These are phyloP conservation scores for Pseudogymnoascus pannorum DNA, from an alignment of 2,329 filamentous ascomycete genomes.

Conservation along the genomic window DNA sequence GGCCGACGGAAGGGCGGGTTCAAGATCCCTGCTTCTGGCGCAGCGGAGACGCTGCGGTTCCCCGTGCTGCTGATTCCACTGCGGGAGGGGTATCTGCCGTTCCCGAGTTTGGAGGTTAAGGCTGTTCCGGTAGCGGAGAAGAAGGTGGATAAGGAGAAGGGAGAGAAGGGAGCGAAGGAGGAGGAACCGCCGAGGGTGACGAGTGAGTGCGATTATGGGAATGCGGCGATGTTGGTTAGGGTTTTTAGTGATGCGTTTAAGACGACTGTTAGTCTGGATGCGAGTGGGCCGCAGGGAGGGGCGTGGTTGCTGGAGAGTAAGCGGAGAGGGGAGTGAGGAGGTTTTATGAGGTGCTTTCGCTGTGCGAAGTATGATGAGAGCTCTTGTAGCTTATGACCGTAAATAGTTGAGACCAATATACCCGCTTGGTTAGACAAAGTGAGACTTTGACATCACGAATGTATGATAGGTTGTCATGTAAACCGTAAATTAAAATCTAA, in stretches of 20 bases:
- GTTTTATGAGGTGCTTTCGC: neutral
- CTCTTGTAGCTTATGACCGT: neutral
- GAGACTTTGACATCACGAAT: neutral
- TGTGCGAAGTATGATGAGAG: neutral
- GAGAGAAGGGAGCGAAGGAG: constrained; percentile 16
- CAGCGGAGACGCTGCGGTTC: constrained; percentile 45
- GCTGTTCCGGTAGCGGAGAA: constrained; percentile 38
- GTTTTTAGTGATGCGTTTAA: constrained; percentile 64
- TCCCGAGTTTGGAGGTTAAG: constrained; percentile 73
- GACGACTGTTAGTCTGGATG: constrained; percentile 67
- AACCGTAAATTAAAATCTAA: neutral
- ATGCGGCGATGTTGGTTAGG: constrained; percentile 67
- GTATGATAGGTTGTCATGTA: neutral
- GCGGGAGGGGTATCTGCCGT: constrained; percentile 66
- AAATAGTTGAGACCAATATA: neutral
- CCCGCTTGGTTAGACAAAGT: constrained; percentile 1
- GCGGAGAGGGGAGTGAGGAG: constrained; percentile 17
- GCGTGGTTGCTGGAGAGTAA: constrained; percentile 62
- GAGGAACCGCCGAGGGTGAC: constrained; percentile 33
- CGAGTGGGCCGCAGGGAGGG: constrained; percentile 56
- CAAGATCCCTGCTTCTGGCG: constrained; percentile 45
- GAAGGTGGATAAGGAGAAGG: constrained; percentile 17
- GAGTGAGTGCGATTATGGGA: constrained; percentile 75
- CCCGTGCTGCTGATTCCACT: constrained; percentile 74
- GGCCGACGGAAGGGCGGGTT: constrained; percentile 77